phyloP scores from a whole-genome alignment of 2,329 filamentous ascomycete species.

The Hypoxylon sp. region DNA sequence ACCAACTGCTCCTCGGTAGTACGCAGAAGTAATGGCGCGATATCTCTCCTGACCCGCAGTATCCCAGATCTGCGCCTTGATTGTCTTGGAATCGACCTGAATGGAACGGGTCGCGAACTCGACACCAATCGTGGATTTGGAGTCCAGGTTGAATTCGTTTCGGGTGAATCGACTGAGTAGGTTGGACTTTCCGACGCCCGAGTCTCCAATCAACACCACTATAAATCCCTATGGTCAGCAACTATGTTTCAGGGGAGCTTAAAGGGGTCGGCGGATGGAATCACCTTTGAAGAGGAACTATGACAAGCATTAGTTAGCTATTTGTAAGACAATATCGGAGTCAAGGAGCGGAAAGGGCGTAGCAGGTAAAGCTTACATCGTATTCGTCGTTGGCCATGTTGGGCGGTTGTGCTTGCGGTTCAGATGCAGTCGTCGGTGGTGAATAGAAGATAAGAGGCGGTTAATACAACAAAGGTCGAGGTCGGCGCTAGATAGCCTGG shows the following conservation, averaged over 20 bases:
- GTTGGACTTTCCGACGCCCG: slow-evolving; percentile 99
- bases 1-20: slow-evolving; percentile 97
- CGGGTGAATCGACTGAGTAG: slow-evolving; percentile 99
- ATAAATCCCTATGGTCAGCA: slow-evolving; percentile 51
- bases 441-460: slow-evolving; percentile 27
- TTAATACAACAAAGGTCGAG: slow-evolving; percentile 41
- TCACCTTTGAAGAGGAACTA: slow-evolving; percentile 99
- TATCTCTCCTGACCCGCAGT: slow-evolving; percentile 99
- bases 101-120: slow-evolving; percentile 99
- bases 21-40: slow-evolving; percentile 98
- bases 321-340: not conserved
- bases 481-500: slow-evolving; percentile 34
- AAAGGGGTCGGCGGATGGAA: slow-evolving; percentile 52
- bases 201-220: slow-evolving; percentile 99
- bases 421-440: slow-evolving; percentile 36
- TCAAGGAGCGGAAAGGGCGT: slow-evolving; percentile 47
- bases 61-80: slow-evolving; percentile 99
- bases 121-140: slow-evolving; percentile 99
- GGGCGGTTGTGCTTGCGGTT: slow-evolving; percentile 52
- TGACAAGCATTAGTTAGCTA: slow-evolving; percentile 56
- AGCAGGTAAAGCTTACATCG: slow-evolving; percentile 78
- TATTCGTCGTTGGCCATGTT: slow-evolving; percentile 99
- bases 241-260: slow-evolving; percentile 47
- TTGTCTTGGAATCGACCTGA: slow-evolving; percentile 99
- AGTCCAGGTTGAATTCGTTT: slow-evolving; percentile 99